A percentile compares a stretch with the other conserved stretches of the same genome.
These are phyloP conservation scores for Polyporus tsugae DNA, from an alignment of 1,284 basidiomycete genomes.

Conservation along the genomic window DNA sequence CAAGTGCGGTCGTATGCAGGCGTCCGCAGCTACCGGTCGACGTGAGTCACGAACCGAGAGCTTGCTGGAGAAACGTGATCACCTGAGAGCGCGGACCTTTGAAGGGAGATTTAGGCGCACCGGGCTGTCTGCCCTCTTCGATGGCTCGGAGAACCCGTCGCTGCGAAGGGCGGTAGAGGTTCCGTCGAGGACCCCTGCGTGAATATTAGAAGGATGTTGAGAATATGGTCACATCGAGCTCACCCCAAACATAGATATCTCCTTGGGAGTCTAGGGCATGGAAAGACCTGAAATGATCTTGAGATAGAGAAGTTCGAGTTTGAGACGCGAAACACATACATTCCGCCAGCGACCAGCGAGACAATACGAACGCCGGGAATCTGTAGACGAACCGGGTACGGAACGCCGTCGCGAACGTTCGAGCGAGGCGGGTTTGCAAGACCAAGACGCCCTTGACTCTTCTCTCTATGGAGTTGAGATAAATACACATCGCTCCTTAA, in stretches of 20 bases:
- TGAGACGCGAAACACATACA: slow-evolving; percentile 57
- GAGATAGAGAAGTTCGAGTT: not conserved
- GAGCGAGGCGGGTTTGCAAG: slow-evolving; percentile 46
- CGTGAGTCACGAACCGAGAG: slow-evolving; percentile 13
- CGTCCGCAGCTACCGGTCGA: slow-evolving; percentile 69
- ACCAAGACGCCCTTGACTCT: slow-evolving; percentile 68
- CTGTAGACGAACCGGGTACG: slow-evolving; percentile 67
- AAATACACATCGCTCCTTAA: not conserved
- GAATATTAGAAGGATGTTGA: slow-evolving; percentile 9
- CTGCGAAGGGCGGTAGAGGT: slow-evolving; percentile 47
- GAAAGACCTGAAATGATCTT: slow-evolving; percentile 66
- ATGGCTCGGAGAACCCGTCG: slow-evolving; percentile 66
- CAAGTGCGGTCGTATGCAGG: slow-evolving; percentile 73
- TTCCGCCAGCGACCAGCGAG: slow-evolving; percentile 80
- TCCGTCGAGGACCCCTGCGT: slow-evolving; percentile 69
- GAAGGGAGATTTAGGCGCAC: slow-evolving; percentile 64
- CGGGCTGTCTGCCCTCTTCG: slow-evolving; percentile 59
- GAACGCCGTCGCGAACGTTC: slow-evolving; percentile 51
- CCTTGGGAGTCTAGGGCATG: slow-evolving; percentile 82
- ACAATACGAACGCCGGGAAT: slow-evolving; percentile 74
- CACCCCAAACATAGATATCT: slow-evolving; percentile 85
- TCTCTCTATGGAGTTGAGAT: slow-evolving; percentile 53
- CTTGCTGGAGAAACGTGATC: slow-evolving; percentile 18
- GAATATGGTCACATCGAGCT: slow-evolving; percentile 21
- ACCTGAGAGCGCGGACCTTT: slow-evolving; percentile 71